Evolutionary conservation across 257 asterid genomes (phyloP).

Genomic region (Mitragyna speciosa): DNA sequence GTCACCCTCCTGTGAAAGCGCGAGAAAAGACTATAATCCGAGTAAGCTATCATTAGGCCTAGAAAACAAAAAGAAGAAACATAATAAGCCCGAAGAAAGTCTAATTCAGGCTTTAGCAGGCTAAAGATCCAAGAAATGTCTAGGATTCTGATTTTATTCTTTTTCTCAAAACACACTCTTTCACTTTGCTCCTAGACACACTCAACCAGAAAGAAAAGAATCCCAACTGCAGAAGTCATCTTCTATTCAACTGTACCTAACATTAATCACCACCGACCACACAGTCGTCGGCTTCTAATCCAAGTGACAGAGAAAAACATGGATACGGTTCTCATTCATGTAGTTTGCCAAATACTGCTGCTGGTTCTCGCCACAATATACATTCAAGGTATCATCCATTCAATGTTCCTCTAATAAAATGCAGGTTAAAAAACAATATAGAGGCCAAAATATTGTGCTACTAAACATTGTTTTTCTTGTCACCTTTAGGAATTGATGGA

Average conservation of each 20-base stretch:
- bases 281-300: slow-evolving; percentile 10
- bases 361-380: slow-evolving; percentile 28
- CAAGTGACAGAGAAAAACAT: slow-evolving; percentile 25
- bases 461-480: neutral
- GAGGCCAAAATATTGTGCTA: neutral
- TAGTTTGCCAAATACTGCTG: slow-evolving; percentile 11
- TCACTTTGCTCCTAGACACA: slow-evolving; percentile 14
- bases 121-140: slow-evolving; percentile 23
- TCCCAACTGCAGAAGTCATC: slow-evolving; percentile 25
- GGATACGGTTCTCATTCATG: slow-evolving; percentile 7
- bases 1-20: neutral
- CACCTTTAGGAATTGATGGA: slow-evolving; percentile 45
- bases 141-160: slow-evolving; percentile 22
- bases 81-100: slow-evolving; percentile 2
- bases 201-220: slow-evolving; percentile 49
- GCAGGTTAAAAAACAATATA: neutral
- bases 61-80: neutral
- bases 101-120: slow-evolving; percentile 5
- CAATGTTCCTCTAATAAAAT: neutral
- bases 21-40: neutral
- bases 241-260: slow-evolving; percentile 19
- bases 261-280: slow-evolving; percentile 1
- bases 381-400: slow-evolving; percentile 37
- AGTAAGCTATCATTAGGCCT: neutral
- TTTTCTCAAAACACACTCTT: slow-evolving; percentile 43